Evolutionary conservation across 257 asterid species (phyloP).

Genomic region (Nicotiana benthamiana): DNA sequence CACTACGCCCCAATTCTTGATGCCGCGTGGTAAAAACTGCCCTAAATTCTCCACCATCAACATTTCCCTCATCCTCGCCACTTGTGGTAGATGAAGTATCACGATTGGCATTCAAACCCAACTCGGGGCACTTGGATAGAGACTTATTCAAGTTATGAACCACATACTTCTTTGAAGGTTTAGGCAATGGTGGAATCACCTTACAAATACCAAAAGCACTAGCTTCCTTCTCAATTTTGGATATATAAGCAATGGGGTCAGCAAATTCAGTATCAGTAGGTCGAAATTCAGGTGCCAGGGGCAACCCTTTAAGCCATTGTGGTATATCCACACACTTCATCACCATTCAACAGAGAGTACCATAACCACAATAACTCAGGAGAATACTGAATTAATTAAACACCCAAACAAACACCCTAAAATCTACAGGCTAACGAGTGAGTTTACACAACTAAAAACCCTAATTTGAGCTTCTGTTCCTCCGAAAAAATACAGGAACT

Average conservation of each 20-base stretch:
- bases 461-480: slow-evolving; percentile 2
- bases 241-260: slow-evolving; percentile 94
- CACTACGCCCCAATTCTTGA: slow-evolving; percentile 76
- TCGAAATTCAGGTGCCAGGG: slow-evolving; percentile 93
- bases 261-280: slow-evolving; percentile 97
- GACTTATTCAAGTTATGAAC: slow-evolving; percentile 76
- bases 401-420: background rate
- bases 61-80: slow-evolving; percentile 22
- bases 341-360: slow-evolving; percentile 22
- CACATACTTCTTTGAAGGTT: slow-evolving; percentile 80
- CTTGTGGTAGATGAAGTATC: slow-evolving; percentile 18
- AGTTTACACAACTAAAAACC: slow-evolving; percentile 6
- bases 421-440: background rate
- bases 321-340: slow-evolving; percentile 81
- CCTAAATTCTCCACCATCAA: slow-evolving; percentile 36
- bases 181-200: slow-evolving; percentile 89
- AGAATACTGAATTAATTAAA: background rate
- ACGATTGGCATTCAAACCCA: slow-evolving; percentile 47
- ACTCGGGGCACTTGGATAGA: slow-evolving; percentile 72
- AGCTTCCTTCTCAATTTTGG: slow-evolving; percentile 93
- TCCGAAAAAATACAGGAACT: background rate
- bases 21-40: slow-evolving; percentile 90
- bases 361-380: slow-evolving; percentile 18
- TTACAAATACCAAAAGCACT: slow-evolving; percentile 95
- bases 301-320: slow-evolving; percentile 82